These are phyloP conservation scores for Arthroderma sp. DNA, from an alignment of 2,329 filamentous ascomycete species.

Conservation along the genomic window DNA sequence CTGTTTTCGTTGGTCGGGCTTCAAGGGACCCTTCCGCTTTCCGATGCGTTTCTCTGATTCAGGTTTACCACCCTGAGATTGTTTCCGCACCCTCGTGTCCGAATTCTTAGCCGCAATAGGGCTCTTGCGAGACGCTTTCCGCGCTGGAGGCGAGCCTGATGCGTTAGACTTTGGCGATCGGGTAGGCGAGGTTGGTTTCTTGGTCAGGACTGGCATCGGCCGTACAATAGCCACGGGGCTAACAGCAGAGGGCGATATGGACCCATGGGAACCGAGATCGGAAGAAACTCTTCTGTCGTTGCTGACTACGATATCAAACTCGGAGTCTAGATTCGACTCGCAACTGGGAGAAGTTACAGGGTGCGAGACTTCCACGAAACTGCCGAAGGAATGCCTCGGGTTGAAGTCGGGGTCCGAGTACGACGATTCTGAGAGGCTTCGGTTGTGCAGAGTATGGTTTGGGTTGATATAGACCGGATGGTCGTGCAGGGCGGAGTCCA, in stretches of 20 bases:
- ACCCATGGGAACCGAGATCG: constrained; percentile 31
- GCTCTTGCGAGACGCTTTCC: constrained; percentile 57
- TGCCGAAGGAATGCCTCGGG: constrained; percentile 53
- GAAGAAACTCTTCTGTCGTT: constrained; percentile 25
- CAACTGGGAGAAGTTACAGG: constrained; percentile 74
- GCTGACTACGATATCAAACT: constrained; percentile 24
- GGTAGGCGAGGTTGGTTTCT: constrained; percentile 40
- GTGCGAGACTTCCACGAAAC: constrained; percentile 71
- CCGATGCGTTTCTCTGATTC: constrained; percentile 90
- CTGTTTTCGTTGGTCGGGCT: constrained; percentile 89
- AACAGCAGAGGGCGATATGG: constrained; percentile 36
- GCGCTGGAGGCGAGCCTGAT: constrained; percentile 50
- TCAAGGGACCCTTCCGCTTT: constrained; percentile 72
- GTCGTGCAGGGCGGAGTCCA: constrained; percentile 52
- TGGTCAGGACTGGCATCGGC: constrained; percentile 44
- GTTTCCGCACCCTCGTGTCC: constrained; percentile 72
- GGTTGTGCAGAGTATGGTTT: constrained; percentile 74
- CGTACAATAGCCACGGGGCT: constrained; percentile 56
- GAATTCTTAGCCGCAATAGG: constrained; percentile 65
- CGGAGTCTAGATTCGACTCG: constrained; percentile 55
- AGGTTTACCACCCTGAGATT: constrained; percentile 59
- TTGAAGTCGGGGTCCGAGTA: constrained; percentile 54
- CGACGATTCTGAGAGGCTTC: constrained; percentile 76
- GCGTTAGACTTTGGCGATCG: constrained; percentile 49
- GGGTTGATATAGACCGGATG: constrained; percentile 74